Evolutionary conservation across 1,284 basidiomycete species (phyloP), one percentile per base, ranked within the genome.

Genomic region (Phaffia rhodozyma): DNA sequence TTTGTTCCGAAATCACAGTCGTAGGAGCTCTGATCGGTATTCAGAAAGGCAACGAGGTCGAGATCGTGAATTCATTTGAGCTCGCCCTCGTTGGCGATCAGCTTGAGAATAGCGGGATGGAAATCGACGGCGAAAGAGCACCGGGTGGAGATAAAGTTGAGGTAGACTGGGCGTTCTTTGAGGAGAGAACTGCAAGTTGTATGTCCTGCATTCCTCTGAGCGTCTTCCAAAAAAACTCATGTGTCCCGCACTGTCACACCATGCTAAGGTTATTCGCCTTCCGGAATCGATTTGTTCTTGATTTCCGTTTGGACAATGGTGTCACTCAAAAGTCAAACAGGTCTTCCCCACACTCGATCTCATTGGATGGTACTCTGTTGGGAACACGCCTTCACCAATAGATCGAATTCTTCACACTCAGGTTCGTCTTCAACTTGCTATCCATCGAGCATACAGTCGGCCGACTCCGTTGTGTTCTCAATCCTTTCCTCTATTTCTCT

Each of bases 41-140:
- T 1, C 92, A 97, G 75, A 85, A 83, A 69, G 93, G 92, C 16
- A 84, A 92, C 66, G 89, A 97, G 70, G 85, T 98, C 20, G 91
- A 97, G 75, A 91, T 98, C 70, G 87, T 93, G 67, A 98, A 97
- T 73, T 88, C 88, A 2, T 98, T 97, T 72, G 94, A 98, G 74
- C 80, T 98, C 65, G 84, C 84, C 5, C 75, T 86, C 23, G 70
- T 71, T 27, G 21, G 63, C 7, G 60, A 21, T 13, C 30, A 55
- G 21, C 54, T 62, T 6, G 66, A 62, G n/a, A 68, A 67, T 67
- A 58, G 13, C 3, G 60, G 43, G 5, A 62, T 64, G 48, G 66
- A 65, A 32, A 62, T 66, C 58, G 57, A 83, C 66, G 75, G 78
- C 79, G 54, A 78, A 76, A 54, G 77, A 79, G 62, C 59, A 55